Evolutionary conservation across 176 grass and related monocot species (phyloP), one percentile per base, ranked within the genome.

Genomic region (Oryza officinalis): DNA sequence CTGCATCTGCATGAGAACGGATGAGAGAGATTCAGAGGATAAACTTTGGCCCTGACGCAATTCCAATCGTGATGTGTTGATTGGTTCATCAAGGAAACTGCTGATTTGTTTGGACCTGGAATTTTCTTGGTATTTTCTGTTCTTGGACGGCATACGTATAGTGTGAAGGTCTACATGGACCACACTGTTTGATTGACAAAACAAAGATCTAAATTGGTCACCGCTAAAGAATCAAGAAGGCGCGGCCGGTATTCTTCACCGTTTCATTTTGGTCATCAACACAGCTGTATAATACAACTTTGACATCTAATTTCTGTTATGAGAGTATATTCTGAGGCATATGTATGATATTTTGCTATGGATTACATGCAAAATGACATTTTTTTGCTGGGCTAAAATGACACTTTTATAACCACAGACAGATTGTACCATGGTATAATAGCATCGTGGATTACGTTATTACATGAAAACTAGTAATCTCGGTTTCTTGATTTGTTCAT

Each of bases 21-120:
- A 54, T 22, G 20, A 57, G 57, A 61, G 1, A 61, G 2, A n/a
- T 44, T 49, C 46, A 15, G 50, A 54, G 1, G 26, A 40, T 7
- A 20, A 61, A 50, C 14, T 38, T 35, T 67, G 69, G 31, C 22
- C 75, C 37, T 23, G 13, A 64, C 67, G 38, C 75, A 20, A 26
- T 32, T 18, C 35, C 49, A 12, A 60, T 1, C 64, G 46, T 27
- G 63, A 84, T 65, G 43, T 38, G 23, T 11, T 23, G 27, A 35
- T 82, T 47, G 25, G 66, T 77, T 13, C 37, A 52, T 81, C 79
- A 47, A 57, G 26, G 26, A 85, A 12, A 10, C 13, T 27, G 63
- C 10, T 1, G 23, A 4, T 37, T 26, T 77, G 65, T 26, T 46
- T 47, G 69, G 38, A 65, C 38, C 38, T 71, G 22, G 20, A 43